These are phyloP conservation scores for Acacia concinna DNA, from an alignment of 331 rosid species.

Conservation along the genomic window DNA sequence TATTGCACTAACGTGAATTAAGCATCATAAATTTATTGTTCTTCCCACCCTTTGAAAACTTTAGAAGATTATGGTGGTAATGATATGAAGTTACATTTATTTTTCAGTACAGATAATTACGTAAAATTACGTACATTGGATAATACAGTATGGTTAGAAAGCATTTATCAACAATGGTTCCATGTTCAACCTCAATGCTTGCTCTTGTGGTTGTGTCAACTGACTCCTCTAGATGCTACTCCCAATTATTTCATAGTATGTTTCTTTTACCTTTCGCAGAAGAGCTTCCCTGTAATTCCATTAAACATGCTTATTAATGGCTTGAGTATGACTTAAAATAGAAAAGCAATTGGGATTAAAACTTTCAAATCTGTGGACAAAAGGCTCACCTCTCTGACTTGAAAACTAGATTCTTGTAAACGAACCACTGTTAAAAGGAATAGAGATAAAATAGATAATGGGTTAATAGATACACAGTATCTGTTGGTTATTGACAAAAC, in stretches of 20 bases:
- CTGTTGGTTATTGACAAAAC: not conserved
- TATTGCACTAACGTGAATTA: not conserved
- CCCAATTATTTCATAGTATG: slow-evolving; percentile 66
- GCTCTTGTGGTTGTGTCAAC: slow-evolving; percentile 22
- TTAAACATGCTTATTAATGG: not conserved
- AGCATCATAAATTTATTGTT: not conserved
- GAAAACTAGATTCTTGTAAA: slow-evolving; percentile 76
- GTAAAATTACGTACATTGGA: slow-evolving; percentile 36
- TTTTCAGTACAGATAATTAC: slow-evolving; percentile 35
- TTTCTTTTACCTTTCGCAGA: slow-evolving; percentile 57
- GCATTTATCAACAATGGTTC: slow-evolving; percentile 36
- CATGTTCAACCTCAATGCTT: slow-evolving; percentile 43
- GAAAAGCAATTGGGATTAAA: not conserved
- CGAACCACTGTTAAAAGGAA: slow-evolving; percentile 80
- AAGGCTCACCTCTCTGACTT: slow-evolving; percentile 73
- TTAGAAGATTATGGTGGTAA: slow-evolving; percentile 7
- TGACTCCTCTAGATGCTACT: slow-evolving; percentile 63
- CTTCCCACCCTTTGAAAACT: not conserved
- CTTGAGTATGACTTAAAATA: not conserved
- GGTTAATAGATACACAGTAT: not conserved
- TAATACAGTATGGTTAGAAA: slow-evolving; percentile 44
- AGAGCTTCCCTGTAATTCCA: slow-evolving; percentile 71
- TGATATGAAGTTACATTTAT: slow-evolving; percentile 41
- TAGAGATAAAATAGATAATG: slow-evolving; percentile 11
- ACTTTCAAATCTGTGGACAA: not conserved